Conservation (phyloP, 768 basidiomycete species). For the Tylopilus subfusipes region DNA sequence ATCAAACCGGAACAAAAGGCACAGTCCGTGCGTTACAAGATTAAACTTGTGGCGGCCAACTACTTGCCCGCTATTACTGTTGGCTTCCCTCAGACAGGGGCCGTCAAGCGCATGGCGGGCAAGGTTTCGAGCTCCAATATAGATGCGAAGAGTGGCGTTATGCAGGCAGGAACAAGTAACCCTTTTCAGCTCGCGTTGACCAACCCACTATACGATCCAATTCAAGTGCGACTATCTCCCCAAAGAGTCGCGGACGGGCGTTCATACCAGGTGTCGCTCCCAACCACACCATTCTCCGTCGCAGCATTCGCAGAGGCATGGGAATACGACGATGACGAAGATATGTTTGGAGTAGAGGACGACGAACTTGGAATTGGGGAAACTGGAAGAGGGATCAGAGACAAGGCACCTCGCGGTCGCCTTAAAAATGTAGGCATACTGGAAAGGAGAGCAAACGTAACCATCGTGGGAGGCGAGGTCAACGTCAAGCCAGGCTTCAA, state of each 20-base stretch:
- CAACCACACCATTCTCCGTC: conserved; percentile 73
- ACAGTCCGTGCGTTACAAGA: conserved; percentile 91
- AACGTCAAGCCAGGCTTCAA: conserved; percentile 76
- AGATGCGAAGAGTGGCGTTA: conserved; percentile 39
- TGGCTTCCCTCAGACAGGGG: conserved; percentile 55
- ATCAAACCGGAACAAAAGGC: conserved; percentile 99
- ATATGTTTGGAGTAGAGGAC: conserved; percentile 60
- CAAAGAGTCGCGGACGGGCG: conserved; percentile 50
- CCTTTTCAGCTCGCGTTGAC: conserved; percentile 87
- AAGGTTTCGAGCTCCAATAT: conserved; percentile 35
- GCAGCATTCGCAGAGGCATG: conserved; percentile 94
- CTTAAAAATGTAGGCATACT: conserved; percentile 71
- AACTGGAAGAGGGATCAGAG: conserved; percentile 39
- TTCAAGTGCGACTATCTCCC: conserved; percentile 83
- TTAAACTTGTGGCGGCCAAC: conserved; percentile 93
- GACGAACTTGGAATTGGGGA: conserved; percentile 35
- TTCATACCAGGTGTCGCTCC: conserved; percentile 73
- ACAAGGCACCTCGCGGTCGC: conserved; percentile 44
- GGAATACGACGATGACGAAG: conserved; percentile 96
- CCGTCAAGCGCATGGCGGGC: conserved; percentile 33
- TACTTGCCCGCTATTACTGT: conserved; percentile 88
- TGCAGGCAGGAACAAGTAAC: conserved; percentile 77
- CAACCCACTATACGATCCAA: conserved; percentile 95
- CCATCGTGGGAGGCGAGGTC: conserved; percentile 85
- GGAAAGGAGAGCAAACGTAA: conserved; percentile 87